phyloP scores from a whole-genome alignment of 169 alveolate genomes.

The Perkinsus chesapeaki region DNA sequence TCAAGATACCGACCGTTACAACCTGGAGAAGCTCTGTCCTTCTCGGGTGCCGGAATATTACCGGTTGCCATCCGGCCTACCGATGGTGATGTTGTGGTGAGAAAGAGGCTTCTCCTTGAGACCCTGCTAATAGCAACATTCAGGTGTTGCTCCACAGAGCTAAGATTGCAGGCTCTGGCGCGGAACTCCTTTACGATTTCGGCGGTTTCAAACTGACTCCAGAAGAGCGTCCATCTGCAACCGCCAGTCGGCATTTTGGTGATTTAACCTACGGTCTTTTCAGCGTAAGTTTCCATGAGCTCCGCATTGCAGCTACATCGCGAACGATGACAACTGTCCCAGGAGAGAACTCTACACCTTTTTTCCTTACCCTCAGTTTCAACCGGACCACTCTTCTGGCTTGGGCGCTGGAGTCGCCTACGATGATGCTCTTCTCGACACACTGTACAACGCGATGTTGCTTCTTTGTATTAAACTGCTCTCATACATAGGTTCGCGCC shows the following conservation, averaged over 20 bases:
- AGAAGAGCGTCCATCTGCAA: background rate
- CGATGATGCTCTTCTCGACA: background rate
- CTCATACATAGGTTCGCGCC: background rate
- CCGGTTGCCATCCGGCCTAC: background rate
- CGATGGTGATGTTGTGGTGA: background rate
- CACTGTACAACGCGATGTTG: background rate
- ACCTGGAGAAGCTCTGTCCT: background rate
- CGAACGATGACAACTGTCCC: no score
- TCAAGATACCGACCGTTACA: background rate
- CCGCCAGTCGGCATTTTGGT: background rate
- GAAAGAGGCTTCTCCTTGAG: background rate
- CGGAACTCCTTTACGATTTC: background rate
- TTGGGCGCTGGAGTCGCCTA: background rate
- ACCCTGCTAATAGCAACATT: background rate
- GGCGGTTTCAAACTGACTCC: background rate
- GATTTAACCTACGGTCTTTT: background rate
- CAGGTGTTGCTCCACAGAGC: background rate
- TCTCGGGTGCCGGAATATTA: background rate
- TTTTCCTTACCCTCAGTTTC: background rate
- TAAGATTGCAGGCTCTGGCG: background rate
- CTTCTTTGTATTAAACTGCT: background rate
- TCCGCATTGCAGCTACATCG: no score
- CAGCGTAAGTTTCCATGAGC: background rate
- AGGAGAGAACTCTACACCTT: background rate
- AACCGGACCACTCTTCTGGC: background rate